Conservation (phyloP, 345 rosid species). For the Cochlearia excelsa region DNA sequence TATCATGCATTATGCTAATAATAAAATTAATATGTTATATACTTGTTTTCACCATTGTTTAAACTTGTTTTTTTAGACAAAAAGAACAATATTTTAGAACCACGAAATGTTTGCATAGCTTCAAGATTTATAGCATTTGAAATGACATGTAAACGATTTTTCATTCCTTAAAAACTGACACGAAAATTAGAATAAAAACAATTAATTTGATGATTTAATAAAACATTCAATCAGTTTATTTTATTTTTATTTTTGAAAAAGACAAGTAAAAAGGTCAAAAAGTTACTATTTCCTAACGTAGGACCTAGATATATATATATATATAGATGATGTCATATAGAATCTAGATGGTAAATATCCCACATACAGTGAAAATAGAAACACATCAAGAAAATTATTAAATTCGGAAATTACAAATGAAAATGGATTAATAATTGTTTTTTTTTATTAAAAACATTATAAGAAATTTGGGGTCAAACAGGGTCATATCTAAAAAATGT, state of each 20-base stretch:
- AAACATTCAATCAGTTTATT: neutral
- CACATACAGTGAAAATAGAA: neutral
- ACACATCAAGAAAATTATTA: constrained; percentile 9
- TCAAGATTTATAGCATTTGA: constrained; percentile 13
- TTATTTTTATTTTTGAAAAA: neutral
- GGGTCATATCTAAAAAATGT: constrained; percentile 25
- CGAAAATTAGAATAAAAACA: neutral
- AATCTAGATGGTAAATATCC: constrained; percentile 17
- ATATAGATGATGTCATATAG: constrained; percentile 24
- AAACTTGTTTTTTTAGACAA: constrained; percentile 10
- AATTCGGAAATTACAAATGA: constrained; percentile 4
- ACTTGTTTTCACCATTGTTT: too few relatives aligned
- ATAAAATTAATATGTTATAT: neutral
- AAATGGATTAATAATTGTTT: neutral
- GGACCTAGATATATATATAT: neutral
- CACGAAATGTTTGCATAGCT: constrained; percentile 21
- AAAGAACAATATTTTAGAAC: constrained; percentile 25
- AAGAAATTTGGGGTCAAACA: constrained; percentile 20
- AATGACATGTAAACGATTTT: constrained; percentile 32
- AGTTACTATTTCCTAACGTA: constrained; percentile 11
- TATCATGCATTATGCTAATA: neutral
- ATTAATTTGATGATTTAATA: neutral
- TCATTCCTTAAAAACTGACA: constrained; percentile 15
- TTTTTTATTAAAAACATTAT: neutral
- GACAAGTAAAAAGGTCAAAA: neutral